Base-by-base conservation (phyloP, 164 flowering plant species). In the Buxus sempervirens region DNA sequence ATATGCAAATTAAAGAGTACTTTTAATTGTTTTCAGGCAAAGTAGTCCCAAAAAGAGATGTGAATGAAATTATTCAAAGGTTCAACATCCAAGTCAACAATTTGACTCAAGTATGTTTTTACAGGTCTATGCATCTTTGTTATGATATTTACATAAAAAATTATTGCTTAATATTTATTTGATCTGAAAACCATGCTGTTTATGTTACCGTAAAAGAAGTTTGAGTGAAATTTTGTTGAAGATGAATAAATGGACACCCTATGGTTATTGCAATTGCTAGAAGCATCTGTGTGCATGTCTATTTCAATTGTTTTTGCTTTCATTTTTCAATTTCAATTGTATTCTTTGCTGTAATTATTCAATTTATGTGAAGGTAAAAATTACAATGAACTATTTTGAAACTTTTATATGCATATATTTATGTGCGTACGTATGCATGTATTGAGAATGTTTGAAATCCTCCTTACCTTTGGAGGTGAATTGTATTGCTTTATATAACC, bases 31-130 rank as follows among this genome's bases (percentile, higher is more conserved):
- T 78, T 82, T 71, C 82, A 95, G 98, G 96, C 16, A 90, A 80
- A 73, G 75, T 57, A 22, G 88, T 82, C 19, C 77, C 96, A 0
- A 96, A 90, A 68, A 91, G 81, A 74, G 93, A 89, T 22, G 76
- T 96, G 26, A 45, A 69, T 63, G 97, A 84, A 62, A 75, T 84
- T 54, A 84, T 78, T 67, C 84, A 79, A 69, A 83, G 75, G 70
- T 93, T 96, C 83, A 96, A 92, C 71, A 96, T 96, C 71, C 99
- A 96, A 87, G 97, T 96, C 65, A 85, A 84, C 80, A 96, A 96
- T 81, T 79, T 96, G 80, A 96, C 98, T 70, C 99, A 92, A 79
- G 98, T 92, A 70, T 79, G 88, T 73, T 73, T 18, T 42, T 60
- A 22, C 28, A 38, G 21, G 3, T 3, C 16, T 20, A 32, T 61